Percentiles rank a stretch among this genome's conserved stretches.
Evolutionary conservation across 805 yeast genomes (phyloP).

Genomic region (Schwanniomyces sp.): DNA sequence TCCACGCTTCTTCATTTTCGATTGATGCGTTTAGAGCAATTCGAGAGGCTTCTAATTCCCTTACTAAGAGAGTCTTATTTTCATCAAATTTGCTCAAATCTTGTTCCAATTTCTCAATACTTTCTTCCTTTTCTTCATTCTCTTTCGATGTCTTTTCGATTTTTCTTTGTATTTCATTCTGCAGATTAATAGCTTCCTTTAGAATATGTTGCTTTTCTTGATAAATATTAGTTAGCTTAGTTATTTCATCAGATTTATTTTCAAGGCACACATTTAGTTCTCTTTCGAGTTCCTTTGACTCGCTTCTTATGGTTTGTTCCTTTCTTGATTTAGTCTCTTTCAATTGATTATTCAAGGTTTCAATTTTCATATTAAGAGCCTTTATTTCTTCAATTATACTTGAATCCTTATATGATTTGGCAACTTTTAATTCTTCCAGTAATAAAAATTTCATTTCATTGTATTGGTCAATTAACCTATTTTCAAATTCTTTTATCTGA

Average conservation of each 20-base stretch:
- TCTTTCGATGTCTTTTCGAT: slow-evolving; percentile 4
- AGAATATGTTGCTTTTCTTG: slow-evolving; percentile 22
- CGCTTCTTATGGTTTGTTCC: slow-evolving; percentile 9
- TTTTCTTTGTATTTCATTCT: slow-evolving; percentile 2
- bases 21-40: slow-evolving; percentile 15
- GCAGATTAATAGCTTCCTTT: slow-evolving; percentile 10
- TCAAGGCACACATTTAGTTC: slow-evolving; percentile 16
- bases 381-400: slow-evolving; percentile 15
- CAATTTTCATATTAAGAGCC: slow-evolving; percentile 11
- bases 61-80: slow-evolving; percentile 14
- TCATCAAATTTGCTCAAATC: slow-evolving; percentile 16
- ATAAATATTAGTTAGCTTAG: slow-evolving; percentile 24
- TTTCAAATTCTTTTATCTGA: slow-evolving; percentile 28
- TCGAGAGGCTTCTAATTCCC: slow-evolving; percentile 18
- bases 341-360: slow-evolving; percentile 8
- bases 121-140: slow-evolving; percentile 3
- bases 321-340: slow-evolving; percentile 10
- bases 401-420: slow-evolving; percentile 22
- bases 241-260: slow-evolving; percentile 20
- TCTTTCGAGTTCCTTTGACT: slow-evolving; percentile 12
- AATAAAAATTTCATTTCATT: slow-evolving; percentile 33
- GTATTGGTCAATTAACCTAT: slow-evolving; percentile 23
- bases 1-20: slow-evolving; percentile 16
- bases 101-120: slow-evolving; percentile 12
- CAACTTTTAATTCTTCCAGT: slow-evolving; percentile 29